Percentiles rank a stretch among this genome's conserved stretches.
Evolutionary conservation across 495 filamentous ascomycete species (phyloP).

Genomic region (Talaromyces liani): DNA sequence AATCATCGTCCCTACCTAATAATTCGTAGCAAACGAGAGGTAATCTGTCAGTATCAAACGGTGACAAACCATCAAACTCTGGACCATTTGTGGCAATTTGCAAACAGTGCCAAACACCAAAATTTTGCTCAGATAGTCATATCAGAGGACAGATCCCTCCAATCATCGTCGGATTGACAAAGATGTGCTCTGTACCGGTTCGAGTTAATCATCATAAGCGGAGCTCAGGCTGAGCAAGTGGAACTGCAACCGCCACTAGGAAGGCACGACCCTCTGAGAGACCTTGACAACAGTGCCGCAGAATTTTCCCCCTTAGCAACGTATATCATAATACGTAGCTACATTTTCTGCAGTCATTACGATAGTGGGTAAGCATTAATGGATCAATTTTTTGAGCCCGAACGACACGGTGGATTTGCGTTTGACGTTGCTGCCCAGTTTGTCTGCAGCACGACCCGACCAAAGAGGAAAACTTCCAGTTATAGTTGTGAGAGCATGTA

Average conservation of each 20-base stretch:
- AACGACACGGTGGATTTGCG: not conserved
- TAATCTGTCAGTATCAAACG: constrained; percentile 10
- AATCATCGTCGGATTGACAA: not conserved
- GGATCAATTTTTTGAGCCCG: not conserved
- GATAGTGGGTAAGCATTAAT: not conserved
- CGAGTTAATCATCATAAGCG: not conserved
- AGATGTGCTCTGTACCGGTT: not conserved
- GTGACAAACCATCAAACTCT: not conserved
- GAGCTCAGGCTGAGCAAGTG: not conserved
- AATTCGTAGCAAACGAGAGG: not conserved
- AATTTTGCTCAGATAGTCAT: not conserved
- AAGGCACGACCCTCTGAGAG: not conserved
- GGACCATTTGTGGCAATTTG: not conserved
- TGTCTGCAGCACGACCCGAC: not conserved
- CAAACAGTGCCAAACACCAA: not conserved
- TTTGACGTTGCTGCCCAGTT: constrained; percentile 1
- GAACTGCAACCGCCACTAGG: constrained; percentile 9
- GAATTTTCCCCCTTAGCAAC: not conserved
- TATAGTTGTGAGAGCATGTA: not conserved
- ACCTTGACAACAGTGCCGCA: constrained; percentile 7
- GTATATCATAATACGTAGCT: not conserved
- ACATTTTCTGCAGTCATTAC: not conserved
- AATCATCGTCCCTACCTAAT: no score
- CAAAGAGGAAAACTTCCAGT: not conserved
- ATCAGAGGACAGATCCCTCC: not conserved